A percentile compares a stretch with the other conserved stretches of the same genome.
Evolutionary conservation across 2,329 filamentous ascomycete genomes (phyloP).

Genomic region (Biscogniauxia sp.): DNA sequence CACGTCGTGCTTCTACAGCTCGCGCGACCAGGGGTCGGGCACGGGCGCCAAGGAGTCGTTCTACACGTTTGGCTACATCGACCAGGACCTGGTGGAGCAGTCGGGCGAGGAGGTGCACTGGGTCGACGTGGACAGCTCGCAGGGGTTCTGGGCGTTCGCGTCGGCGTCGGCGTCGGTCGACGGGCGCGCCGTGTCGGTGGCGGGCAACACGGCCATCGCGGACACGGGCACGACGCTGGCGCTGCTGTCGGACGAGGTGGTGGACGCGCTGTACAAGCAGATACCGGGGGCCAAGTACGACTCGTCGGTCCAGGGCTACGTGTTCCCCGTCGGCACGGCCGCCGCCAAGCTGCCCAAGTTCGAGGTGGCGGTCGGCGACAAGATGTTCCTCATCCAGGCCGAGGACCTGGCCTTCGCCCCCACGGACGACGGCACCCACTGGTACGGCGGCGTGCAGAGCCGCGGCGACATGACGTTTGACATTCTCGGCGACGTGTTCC

Average conservation of each 20-base stretch:
- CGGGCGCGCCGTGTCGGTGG: slow-evolving; percentile 48
- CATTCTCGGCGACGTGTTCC: slow-evolving; percentile 61
- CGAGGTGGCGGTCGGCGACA: slow-evolving; percentile 61
- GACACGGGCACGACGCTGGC: slow-evolving; percentile 71
- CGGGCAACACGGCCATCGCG: slow-evolving; percentile 63
- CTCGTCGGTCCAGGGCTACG: slow-evolving; percentile 56
- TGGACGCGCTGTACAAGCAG: slow-evolving; percentile 59
- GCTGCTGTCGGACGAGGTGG: slow-evolving; percentile 60
- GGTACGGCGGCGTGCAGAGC: slow-evolving; percentile 66
- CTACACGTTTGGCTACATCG: slow-evolving; percentile 73
- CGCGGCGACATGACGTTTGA: slow-evolving; percentile 58
- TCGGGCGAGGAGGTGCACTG: slow-evolving; percentile 56
- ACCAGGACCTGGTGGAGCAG: slow-evolving; percentile 56
- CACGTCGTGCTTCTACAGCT: slow-evolving; percentile 60
- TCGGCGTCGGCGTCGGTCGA: slow-evolving; percentile 58
- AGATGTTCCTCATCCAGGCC: slow-evolving; percentile 58
- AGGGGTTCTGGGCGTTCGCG: slow-evolving; percentile 68
- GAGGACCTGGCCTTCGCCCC: slow-evolving; percentile 60
- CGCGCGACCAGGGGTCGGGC: slow-evolving; percentile 43
- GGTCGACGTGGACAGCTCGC: slow-evolving; percentile 58
- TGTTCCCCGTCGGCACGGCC: slow-evolving; percentile 55
- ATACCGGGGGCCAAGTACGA: slow-evolving; percentile 62
- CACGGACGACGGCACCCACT: slow-evolving; percentile 44
- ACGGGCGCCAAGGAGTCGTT: slow-evolving; percentile 53
- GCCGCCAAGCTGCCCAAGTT: slow-evolving; percentile 57